These are phyloP conservation scores for Pistacia integerrima DNA, from an alignment of 345 rosid genomes.

Conservation along the genomic window DNA sequence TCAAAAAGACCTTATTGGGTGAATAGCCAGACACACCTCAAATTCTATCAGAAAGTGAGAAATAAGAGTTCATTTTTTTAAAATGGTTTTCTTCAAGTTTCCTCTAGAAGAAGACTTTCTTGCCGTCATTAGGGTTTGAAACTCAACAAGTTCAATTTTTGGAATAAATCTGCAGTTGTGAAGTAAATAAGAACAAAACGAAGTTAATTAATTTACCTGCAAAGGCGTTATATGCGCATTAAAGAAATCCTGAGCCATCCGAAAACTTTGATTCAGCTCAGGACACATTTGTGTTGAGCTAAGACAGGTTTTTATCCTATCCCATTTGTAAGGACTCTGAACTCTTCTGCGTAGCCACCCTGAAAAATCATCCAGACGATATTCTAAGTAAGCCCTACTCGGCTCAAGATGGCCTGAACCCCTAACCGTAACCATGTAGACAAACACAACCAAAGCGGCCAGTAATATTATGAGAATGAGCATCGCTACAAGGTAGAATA, in stretches of 20 bases:
- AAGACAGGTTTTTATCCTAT: conserved; percentile 67
- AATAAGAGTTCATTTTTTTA: neutral
- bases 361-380: conserved; percentile 71
- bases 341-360: conserved; percentile 80
- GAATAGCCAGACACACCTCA: too few relatives aligned
- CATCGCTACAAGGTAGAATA: conserved; percentile 75
- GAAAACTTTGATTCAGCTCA: conserved; percentile 74
- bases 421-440: conserved; percentile 71
- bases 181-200: neutral
- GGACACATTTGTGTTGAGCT: conserved; percentile 62
- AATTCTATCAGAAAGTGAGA: too few relatives aligned
- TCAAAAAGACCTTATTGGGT: too few relatives aligned
- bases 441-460: conserved; percentile 60
- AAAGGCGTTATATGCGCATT: conserved; percentile 72
- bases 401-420: conserved; percentile 86
- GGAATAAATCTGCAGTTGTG: neutral
- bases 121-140: neutral
- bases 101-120: neutral
- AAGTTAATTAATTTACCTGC: conserved; percentile 49
- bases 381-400: conserved; percentile 76
- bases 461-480: conserved; percentile 67
- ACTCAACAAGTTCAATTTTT: neutral
- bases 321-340: conserved; percentile 78
- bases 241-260: conserved; percentile 89
- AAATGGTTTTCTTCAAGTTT: neutral